Evolutionary conservation across 2,329 filamentous ascomycete genomes (phyloP), one percentile per base, ranked within the genome.

Genomic region (Triangularia setosa): DNA sequence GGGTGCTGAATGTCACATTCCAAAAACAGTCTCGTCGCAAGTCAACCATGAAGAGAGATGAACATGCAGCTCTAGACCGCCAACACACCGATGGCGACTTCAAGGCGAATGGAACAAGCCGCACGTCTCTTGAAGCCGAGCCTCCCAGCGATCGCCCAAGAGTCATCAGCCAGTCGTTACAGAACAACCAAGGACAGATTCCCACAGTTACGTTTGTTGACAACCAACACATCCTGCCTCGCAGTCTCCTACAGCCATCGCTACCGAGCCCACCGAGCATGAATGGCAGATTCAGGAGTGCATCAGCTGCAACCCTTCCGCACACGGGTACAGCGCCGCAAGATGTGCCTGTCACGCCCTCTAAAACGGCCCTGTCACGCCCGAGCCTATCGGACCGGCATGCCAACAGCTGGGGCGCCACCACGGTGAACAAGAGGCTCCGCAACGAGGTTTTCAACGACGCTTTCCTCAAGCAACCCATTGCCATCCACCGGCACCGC

Each of bases 1-100:
- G 95, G 67, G 95, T 99, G 52, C 80, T 99, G 59, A 98, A 97
- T 75, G 94, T 97, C 21, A 97, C 93, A 0, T 97, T 96, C 75
- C 92, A 93, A 59, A 97, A 96, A 75, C 88, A 88, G 64, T 82
- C 86, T 1, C 91, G 92, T 62, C 87, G 85, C 58, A 87, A 82
- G 72, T 86, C 84, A 33, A 81, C 78, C 0, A 76, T 79, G 61
- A 85, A 79, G 68, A 83, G 79, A 64, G 85, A 85, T 6, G 81
- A 83, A 11, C 72, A 71, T 12, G 72, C 73, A 0, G 69, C 71
- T 7, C 35, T 68, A 5, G 80, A 78, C 61, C 75, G 75, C 40
- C 79, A 73, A 64, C 77, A 73, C 70, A 67, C 73, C 5, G 74
- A 65, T 33, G n/a, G 65, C 23, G 40, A 48, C 40, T 48, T 9